Conservation (phyloP, 2,329 filamentous ascomycete genomes). For the Nemania bipapillata region DNA sequence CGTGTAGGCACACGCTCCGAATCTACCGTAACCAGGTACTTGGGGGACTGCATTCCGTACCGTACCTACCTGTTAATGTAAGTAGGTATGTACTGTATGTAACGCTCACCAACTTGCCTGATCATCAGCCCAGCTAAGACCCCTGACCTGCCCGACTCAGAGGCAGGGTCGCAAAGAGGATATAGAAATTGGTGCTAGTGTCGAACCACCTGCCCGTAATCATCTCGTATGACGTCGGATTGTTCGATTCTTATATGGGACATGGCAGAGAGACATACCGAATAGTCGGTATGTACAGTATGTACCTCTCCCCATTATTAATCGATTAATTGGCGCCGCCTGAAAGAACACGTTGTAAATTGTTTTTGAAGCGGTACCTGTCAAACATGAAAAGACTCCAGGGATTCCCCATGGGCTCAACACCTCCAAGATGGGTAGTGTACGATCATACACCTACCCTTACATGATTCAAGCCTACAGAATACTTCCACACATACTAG, state of each 20-base stretch:
- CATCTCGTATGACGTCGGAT: conserved; percentile 46
- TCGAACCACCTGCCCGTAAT: conserved; percentile 42
- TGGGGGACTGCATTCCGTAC: too few species aligned
- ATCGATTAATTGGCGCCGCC: conserved; percentile 17
- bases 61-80: too few species aligned
- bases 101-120: not conserved
- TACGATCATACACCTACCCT: too few species aligned
- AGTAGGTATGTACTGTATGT: too few species aligned
- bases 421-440: too few species aligned
- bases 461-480: not conserved
- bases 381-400: not conserved
- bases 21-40: too few species aligned
- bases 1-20: too few species aligned
- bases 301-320: conserved; percentile 30
- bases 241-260: conserved; percentile 34
- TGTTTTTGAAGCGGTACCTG: not conserved
- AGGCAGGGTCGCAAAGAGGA: not conserved
- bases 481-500: too few species aligned
- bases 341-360: conserved; percentile 42
- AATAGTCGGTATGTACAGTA: too few species aligned
- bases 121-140: conserved; percentile 5
- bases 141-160: not conserved
- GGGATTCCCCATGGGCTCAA: not conserved
- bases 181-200: conserved; percentile 25
- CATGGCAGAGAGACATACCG: conserved; percentile 14